These are phyloP conservation scores for Lentinus tigrinus DNA, from an alignment of 768 basidiomycete species.

Conservation along the genomic window DNA sequence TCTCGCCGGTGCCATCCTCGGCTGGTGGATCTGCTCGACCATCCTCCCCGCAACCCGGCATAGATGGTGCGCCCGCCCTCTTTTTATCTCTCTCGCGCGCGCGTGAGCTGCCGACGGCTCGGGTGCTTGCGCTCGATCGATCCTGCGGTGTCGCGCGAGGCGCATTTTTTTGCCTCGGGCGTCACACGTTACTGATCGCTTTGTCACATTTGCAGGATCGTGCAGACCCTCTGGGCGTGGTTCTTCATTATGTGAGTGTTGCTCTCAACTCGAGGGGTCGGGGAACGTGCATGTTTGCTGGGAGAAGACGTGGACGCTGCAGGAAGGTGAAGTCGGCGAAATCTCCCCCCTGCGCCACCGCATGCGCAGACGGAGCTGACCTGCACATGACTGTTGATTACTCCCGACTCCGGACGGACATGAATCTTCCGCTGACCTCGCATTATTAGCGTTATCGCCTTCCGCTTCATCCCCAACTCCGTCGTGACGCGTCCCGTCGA, in stretches of 20 bases:
- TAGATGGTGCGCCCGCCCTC: slow-evolving; percentile 64
- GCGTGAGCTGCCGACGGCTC: neutral
- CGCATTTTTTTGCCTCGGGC: neutral
- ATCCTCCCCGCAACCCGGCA: slow-evolving; percentile 67
- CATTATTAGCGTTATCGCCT: slow-evolving; percentile 58
- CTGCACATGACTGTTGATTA: no score
- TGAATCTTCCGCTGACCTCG: neutral
- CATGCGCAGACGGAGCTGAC: no score
- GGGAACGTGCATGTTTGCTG: no score
- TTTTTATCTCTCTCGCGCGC: neutral
- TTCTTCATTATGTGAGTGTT: slow-evolving; percentile 65
- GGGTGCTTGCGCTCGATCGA: neutral
- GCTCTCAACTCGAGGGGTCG: slow-evolving; percentile 3
- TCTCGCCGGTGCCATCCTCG: slow-evolving; percentile 63
- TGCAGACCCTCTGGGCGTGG: slow-evolving; percentile 83
- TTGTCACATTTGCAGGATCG: slow-evolving; percentile 50
- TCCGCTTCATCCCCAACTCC: slow-evolving; percentile 79
- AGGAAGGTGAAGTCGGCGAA: no score
- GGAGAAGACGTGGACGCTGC: no score
- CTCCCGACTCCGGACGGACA: no score
- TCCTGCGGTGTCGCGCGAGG: no score
- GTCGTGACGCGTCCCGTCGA: slow-evolving; percentile 69
- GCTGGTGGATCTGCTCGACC: slow-evolving; percentile 84
- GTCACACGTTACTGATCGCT: slow-evolving; percentile 5
- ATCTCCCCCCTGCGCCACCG: no score